Evolutionary conservation across 305 asterid species (phyloP).

Genomic region (Fraxinus albicans): DNA sequence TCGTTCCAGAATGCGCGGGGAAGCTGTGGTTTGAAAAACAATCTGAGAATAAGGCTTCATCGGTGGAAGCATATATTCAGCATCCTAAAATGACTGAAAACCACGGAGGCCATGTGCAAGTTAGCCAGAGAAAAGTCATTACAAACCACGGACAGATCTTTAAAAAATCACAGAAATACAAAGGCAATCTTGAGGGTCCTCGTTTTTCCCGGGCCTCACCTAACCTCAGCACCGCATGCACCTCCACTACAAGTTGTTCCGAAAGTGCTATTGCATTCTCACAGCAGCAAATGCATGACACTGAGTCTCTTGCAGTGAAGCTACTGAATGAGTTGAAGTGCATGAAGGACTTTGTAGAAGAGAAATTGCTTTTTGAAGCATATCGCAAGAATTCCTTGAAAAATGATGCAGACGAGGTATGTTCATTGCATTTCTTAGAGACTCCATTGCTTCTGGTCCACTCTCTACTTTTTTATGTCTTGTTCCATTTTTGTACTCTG

Average conservation of each 20-base stretch:
- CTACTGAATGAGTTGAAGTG: slow-evolving; percentile 77
- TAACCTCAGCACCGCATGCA: slow-evolving; percentile 56
- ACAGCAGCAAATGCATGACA: slow-evolving; percentile 81
- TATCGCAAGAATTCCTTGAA: slow-evolving; percentile 64
- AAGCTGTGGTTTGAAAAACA: slow-evolving; percentile 39
- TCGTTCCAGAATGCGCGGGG: slow-evolving; percentile 48
- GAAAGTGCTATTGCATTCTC: slow-evolving; percentile 84
- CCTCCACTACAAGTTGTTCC: slow-evolving; percentile 70
- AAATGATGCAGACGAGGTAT: slow-evolving; percentile 82
- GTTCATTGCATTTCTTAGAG: slow-evolving; percentile 14
- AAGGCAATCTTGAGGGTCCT: slow-evolving; percentile 66
- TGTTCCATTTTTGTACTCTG: background rate
- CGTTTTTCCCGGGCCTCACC: slow-evolving; percentile 60
- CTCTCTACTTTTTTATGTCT: background rate
- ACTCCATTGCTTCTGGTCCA: slow-evolving; percentile 15
- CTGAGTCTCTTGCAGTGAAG: slow-evolving; percentile 68
- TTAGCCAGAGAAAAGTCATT: slow-evolving; percentile 36
- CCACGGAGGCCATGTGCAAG: slow-evolving; percentile 30
- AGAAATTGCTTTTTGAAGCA: slow-evolving; percentile 73
- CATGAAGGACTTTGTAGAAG: slow-evolving; percentile 81
- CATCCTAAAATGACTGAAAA: slow-evolving; percentile 30
- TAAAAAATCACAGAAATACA: slow-evolving; percentile 44
- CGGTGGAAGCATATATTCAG: slow-evolving; percentile 32
- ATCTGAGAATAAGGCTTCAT: slow-evolving; percentile 31
- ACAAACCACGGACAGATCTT: slow-evolving; percentile 35